A percentile compares a stretch with the other conserved stretches of the same genome.
phyloP scores from a whole-genome alignment of 2,329 filamentous ascomycete genomes.

The Mycosphaerelloides madeirae region DNA sequence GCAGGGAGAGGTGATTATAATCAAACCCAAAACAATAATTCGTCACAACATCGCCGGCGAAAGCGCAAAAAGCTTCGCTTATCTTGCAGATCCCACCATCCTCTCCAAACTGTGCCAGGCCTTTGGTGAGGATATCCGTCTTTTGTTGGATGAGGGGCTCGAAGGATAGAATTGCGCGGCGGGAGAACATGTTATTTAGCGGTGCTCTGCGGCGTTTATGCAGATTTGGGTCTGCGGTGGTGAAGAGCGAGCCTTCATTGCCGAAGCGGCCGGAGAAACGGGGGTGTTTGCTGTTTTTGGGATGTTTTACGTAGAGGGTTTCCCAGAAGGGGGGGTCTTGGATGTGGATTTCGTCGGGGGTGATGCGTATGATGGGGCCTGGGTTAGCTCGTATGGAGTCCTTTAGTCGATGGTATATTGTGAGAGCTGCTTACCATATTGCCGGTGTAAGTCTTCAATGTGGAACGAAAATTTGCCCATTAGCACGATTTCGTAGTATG shows the following conservation, averaged over 20 bases:
- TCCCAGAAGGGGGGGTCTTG: conserved; percentile 31
- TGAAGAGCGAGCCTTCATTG: conserved; percentile 15
- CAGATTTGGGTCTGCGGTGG: conserved; percentile 10
- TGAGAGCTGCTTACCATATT: conserved; percentile 20
- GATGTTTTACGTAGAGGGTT: conserved; percentile 25
- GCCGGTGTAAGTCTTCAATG: conserved; percentile 25
- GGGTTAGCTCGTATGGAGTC: too few relatives aligned
- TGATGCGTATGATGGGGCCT: conserved; percentile 29
- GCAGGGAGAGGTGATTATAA: conserved; percentile 15
- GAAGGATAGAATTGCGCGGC: conserved; percentile 14
- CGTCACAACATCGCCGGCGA: conserved; percentile 18
- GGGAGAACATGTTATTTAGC: conserved; percentile 19
- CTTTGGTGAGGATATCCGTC: conserved; percentile 10
- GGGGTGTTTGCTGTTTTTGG: conserved; percentile 13
- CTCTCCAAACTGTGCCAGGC: conserved; percentile 12
- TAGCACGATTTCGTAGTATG: conserved; percentile 26
- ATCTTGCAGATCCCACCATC: conserved; percentile 15
- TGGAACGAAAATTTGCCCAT: conserved; percentile 24
- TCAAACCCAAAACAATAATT: conserved; percentile 18
- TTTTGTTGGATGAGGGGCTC: conserved; percentile 15
- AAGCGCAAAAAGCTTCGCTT: conserved; percentile 14
- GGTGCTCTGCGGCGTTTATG: conserved; percentile 14
- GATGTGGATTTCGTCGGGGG: conserved; percentile 41
- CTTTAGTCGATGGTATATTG: too few relatives aligned
- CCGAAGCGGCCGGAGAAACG: conserved; percentile 15